phyloP scores from a whole-genome alignment of 768 basidiomycete species.

The Erythrobasidium yunnanense region DNA sequence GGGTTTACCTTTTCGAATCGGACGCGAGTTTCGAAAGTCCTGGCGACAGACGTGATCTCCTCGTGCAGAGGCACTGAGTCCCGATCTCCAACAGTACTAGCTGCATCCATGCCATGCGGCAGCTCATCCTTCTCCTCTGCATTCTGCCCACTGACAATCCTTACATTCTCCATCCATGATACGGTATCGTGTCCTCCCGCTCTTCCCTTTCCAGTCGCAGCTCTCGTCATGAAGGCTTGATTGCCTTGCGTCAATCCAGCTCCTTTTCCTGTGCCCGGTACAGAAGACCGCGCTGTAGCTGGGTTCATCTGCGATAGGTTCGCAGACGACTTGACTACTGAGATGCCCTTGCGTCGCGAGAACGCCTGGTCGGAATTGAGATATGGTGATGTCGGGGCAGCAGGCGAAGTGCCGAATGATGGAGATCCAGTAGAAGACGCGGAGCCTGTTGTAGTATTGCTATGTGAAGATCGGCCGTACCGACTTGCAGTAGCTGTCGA shows the following conservation, averaged over 20 bases:
- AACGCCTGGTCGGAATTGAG: neutral
- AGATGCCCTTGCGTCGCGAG: neutral
- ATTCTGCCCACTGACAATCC: constrained; percentile 4
- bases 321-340: neutral
- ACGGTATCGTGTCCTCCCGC: constrained; percentile 21
- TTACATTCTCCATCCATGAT: constrained; percentile 15
- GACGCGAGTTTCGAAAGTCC: constrained; percentile 11
- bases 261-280: too few species aligned
- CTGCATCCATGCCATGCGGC: neutral
- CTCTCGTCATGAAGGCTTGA: constrained; percentile 21
- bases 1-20: constrained; percentile 30
- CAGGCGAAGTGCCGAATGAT: constrained; percentile 13
- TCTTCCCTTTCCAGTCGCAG: neutral
- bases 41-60: constrained; percentile 22
- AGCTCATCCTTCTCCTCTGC: neutral
- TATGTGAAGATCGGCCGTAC: constrained; percentile 10
- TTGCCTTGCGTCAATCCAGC: too few species aligned
- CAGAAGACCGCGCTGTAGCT: neutral
- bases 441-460: neutral
- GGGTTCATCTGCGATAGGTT: neutral
- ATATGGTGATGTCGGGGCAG: neutral
- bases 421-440: neutral
- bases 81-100: neutral
- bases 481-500: neutral
- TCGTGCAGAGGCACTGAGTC: constrained; percentile 17